A percentile compares a stretch with the other conserved stretches of the same genome.
These are phyloP conservation scores for Fagus crenata DNA, from an alignment of 306 rosid genomes.

Conservation along the genomic window DNA sequence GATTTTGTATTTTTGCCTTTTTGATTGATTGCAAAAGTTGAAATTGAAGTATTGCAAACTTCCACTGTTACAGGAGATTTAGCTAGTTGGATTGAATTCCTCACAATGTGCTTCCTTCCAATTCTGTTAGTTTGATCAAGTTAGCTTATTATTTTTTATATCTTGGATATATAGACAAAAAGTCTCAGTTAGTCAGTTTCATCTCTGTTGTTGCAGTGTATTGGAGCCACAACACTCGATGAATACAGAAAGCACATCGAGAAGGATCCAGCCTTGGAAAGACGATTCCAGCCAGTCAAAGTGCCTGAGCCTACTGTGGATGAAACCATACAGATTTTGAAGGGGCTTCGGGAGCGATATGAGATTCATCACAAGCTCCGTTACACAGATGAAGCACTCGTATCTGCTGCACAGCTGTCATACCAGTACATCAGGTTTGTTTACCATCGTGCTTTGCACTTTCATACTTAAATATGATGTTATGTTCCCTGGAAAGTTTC, in stretches of 20 bases:
- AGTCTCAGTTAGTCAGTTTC: slow-evolving; percentile 29
- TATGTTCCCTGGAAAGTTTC: not conserved
- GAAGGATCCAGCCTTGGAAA: slow-evolving; percentile 91
- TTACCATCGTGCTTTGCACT: not conserved
- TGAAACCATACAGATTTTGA: slow-evolving; percentile 79
- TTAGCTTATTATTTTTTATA: slow-evolving; percentile 1
- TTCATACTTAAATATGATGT: not conserved
- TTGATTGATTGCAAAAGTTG: too few species aligned
- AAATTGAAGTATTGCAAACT: too few species aligned
- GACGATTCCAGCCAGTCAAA: slow-evolving; percentile 92
- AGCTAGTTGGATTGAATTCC: too few species aligned
- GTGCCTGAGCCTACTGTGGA: slow-evolving; percentile 94
- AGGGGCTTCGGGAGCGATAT: slow-evolving; percentile 91
- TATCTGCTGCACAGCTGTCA: slow-evolving; percentile 87
- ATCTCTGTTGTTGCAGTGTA: slow-evolving; percentile 62
- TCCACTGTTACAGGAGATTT: too few species aligned
- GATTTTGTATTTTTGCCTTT: too few species aligned
- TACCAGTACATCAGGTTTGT: slow-evolving; percentile 90
- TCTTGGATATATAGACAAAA: slow-evolving; percentile 18
- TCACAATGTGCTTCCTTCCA: not conserved
- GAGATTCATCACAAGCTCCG: slow-evolving; percentile 98
- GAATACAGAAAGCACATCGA: slow-evolving; percentile 97
- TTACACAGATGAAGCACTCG: slow-evolving; percentile 84
- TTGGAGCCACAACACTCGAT: slow-evolving; percentile 94
- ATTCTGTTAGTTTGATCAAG: slow-evolving; percentile 4